Conservation (phyloP, 495 filamentous ascomycete genomes). For the Hypoxylon fuscum region DNA sequence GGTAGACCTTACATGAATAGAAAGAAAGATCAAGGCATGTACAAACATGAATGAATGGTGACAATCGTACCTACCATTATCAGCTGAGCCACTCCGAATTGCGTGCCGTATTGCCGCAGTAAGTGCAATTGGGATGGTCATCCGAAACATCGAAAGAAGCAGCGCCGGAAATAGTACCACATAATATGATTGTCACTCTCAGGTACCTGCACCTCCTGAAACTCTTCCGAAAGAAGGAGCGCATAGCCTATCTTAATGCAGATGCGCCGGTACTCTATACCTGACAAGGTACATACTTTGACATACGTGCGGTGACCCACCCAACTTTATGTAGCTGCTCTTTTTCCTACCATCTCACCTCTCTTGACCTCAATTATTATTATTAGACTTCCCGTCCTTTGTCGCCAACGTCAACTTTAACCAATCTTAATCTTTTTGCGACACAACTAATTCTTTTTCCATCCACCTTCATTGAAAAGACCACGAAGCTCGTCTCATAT, state of each 20-base stretch:
- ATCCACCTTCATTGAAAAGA: background rate
- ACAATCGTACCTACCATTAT: too few relatives aligned
- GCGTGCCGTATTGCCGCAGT: slow-evolving; percentile 37
- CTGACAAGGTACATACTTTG: slow-evolving; percentile 6
- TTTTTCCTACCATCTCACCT: slow-evolving; percentile 19
- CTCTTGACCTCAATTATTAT: slow-evolving; percentile 18
- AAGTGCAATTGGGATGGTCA: background rate
- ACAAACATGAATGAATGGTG: too few relatives aligned
- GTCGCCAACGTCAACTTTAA: slow-evolving; percentile 22
- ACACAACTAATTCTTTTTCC: slow-evolving; percentile 6
- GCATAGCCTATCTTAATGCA: slow-evolving; percentile 33
- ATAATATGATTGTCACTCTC: slow-evolving; percentile 11
- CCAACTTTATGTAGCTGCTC: too few relatives aligned
- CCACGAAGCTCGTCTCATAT: background rate
- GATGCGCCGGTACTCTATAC: background rate
- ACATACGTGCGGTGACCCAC: slow-evolving; percentile 36
- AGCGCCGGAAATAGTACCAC: slow-evolving; percentile 34
- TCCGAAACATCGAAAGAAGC: slow-evolving; percentile 35
- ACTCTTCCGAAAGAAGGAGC: slow-evolving; percentile 25
- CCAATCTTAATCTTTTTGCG: slow-evolving; percentile 1
- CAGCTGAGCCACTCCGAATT: slow-evolving; percentile 33
- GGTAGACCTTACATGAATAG: background rate
- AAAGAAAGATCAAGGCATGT: background rate
- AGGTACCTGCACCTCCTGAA: slow-evolving; percentile 29
- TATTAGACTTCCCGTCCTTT: slow-evolving; percentile 15